Percentiles rank a stretch among this genome's conserved stretches.
Evolutionary conservation across 768 basidiomycete genomes (phyloP).

Genomic region (Lenzites betulinus): DNA sequence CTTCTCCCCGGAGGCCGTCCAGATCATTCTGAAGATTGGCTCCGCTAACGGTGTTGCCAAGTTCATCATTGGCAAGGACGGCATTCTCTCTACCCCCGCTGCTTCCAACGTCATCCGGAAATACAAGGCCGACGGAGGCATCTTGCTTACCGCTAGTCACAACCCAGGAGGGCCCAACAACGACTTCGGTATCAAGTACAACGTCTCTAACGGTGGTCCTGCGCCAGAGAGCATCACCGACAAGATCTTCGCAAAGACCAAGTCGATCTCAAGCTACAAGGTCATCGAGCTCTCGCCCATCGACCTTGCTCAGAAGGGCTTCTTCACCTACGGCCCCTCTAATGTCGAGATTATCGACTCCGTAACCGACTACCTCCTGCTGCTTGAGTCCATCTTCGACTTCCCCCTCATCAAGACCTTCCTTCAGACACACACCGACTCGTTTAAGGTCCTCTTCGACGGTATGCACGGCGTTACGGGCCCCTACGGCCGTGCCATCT

Average conservation of each 20-base stretch:
- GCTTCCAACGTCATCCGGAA: conserved; percentile 95
- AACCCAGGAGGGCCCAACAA: conserved; percentile 98
- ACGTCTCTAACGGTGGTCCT: conserved; percentile 95
- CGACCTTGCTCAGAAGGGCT: conserved; percentile 82
- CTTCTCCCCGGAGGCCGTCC: conserved; percentile 83
- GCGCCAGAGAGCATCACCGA: conserved; percentile 97
- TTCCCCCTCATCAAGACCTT: conserved; percentile 90
- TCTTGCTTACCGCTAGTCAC: conserved; percentile 94
- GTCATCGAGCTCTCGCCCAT: conserved; percentile 74
- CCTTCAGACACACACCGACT: conserved; percentile 65
- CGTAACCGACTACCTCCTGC: conserved; percentile 81
- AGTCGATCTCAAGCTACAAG: conserved; percentile 85
- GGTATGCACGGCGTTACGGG: conserved; percentile 97
- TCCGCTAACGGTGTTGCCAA: conserved; percentile 92
- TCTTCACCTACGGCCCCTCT: conserved; percentile 78
- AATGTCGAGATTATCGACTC: conserved; percentile 93
- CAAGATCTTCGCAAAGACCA: conserved; percentile 90
- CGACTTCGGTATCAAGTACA: conserved; percentile 99
- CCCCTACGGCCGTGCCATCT: conserved; percentile 89
- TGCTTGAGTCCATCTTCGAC: conserved; percentile 91
- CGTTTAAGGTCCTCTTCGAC: conserved; percentile 91
- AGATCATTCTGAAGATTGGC: conserved; percentile 91
- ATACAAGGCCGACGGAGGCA: conserved; percentile 95
- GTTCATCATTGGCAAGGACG: conserved; percentile 89
- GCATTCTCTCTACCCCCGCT: conserved; percentile 95